Evolutionary conservation across 345 rosid genomes (phyloP), one percentile per base, ranked within the genome.

Genomic region (Nasturtium officinale): DNA sequence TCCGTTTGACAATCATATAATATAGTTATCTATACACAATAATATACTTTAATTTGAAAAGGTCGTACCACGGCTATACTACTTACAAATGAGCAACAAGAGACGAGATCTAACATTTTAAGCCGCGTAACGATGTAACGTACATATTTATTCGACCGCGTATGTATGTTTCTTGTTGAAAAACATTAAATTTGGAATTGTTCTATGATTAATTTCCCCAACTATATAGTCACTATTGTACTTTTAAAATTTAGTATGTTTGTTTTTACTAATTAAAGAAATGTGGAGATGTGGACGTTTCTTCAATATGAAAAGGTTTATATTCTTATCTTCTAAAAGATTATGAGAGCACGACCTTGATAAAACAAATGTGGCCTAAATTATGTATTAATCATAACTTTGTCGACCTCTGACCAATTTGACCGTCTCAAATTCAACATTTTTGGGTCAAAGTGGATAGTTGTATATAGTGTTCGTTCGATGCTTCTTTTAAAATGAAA

Each of bases 121-220:
- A n/a, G 48, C 50, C 79, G 79, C 74, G 79, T 52, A 68, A 74
- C 42, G 52, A 74, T 65, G 72, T 37, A 67, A 29, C 52, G 12
- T 15, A 61, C 21, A 61, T 53, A 68, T 68, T 68, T 61, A 68
- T 69, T 75, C 64, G 42, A 75, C 79, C 79, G 79, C 74, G 79
- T 75, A 53, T 43, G 11, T 67, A 61, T 61, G 69, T 67, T 61
- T 76, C 70, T 76, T 33, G 74, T 69, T 76, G 74, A 9, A 68
- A 47, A 48, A 30, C 64, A 68, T 61, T 75, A 25, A 76, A 59
- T 76, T 68, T 69, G 40, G 69, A 75, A 68, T 43, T 23, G 23
- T 69, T 69, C 65, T 61, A 53, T 61, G 65, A 68, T 68, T 26
- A 68, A 45, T 47, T 42, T 61, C 58, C 57, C 58, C 79, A 69